Evolutionary conservation across 441 rosid genomes (phyloP), one percentile per base, ranked within the genome.

Genomic region (Populus hybrid): DNA sequence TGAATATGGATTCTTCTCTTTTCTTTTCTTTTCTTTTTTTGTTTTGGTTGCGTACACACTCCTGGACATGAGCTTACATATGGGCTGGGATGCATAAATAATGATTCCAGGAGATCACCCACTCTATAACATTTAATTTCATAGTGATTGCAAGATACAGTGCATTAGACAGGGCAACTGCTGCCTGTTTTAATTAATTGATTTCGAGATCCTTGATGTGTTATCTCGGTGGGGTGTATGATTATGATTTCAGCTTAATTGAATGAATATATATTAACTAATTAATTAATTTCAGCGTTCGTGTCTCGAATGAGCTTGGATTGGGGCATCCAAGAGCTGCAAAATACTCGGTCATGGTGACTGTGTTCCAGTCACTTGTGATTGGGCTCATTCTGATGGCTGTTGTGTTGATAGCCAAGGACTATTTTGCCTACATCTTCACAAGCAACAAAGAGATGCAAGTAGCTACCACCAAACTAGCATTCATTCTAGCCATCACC

Each of bases 261-360:
- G 6, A 10, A 50, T 38, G 11, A 79, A 7, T 11, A 9, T 10
- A 40, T 10, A 65, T n/a, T 16, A 14, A 6, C 10, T 20, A 3
- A 12, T 5, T 23, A 42, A 11, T 2, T 46, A 46, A 46, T 21
- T 40, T 9, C 88, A 91, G 97, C 50, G 93, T 95, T 26, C 90
- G 97, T 0, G 92, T 90, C 63, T 95, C 99, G 20, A 95, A 91
- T 59, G 95, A 93, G 85, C 93, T 93, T 16, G 99, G 97, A 32
- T 30, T 78, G 16, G 89, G 12, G 93, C 90, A 28, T 28, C 30
- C 30, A 28, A 28, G 30, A 28, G 30, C 30, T 28, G 30, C 30
- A 28, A 28, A 28, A 76, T 92, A 91, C 87, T 86, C 90, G 1
- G 95, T 91, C 38, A 88, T 82, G 16, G 93, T 87, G 69, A 86